A percentile compares a stretch with the other conserved stretches of the same genome.
phyloP scores from a whole-genome alignment of 2,329 filamentous ascomycete genomes.

The Claviceps pusilla region DNA sequence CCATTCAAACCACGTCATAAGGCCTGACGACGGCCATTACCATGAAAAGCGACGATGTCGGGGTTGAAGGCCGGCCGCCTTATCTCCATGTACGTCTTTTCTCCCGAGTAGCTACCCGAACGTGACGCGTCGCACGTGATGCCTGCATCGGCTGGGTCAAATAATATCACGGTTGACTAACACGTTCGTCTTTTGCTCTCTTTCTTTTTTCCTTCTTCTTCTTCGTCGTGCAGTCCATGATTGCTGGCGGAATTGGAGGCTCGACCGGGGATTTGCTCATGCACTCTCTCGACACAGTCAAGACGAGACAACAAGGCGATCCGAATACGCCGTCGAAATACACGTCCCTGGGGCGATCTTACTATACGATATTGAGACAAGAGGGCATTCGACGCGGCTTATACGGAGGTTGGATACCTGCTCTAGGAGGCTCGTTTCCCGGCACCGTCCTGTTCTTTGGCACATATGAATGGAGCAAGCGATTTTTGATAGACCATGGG shows the following conservation, averaged over 20 bases:
- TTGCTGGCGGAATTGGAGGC: conserved; percentile 84
- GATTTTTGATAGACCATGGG: conserved; percentile 70
- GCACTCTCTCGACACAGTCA: conserved; percentile 97
- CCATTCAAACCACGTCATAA: conserved; percentile 12
- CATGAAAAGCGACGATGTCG: conserved; percentile 24
- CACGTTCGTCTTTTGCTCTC: background rate
- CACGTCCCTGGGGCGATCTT: conserved; percentile 75
- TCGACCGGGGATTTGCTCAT: conserved; percentile 93
- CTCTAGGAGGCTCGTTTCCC: conserved; percentile 80
- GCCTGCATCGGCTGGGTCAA: background rate
- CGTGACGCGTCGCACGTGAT: background rate
- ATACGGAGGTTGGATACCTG: conserved; percentile 87
- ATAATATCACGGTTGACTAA: background rate
- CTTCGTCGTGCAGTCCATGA: conserved; percentile 54
- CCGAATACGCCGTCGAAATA: conserved; percentile 88
- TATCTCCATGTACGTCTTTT: conserved; percentile 26
- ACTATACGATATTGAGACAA: conserved; percentile 83
- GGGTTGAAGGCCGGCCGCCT: conserved; percentile 28
- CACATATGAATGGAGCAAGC: conserved; percentile 89
- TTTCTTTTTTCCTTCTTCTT: background rate
- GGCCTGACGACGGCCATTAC: conserved; percentile 14
- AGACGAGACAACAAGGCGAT: conserved; percentile 93
- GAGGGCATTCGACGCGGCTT: conserved; percentile 76
- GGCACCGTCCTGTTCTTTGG: conserved; percentile 94
- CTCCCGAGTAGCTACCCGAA: background rate